Conservation (phyloP, 345 rosid species). For the Salix purpurea region DNA sequence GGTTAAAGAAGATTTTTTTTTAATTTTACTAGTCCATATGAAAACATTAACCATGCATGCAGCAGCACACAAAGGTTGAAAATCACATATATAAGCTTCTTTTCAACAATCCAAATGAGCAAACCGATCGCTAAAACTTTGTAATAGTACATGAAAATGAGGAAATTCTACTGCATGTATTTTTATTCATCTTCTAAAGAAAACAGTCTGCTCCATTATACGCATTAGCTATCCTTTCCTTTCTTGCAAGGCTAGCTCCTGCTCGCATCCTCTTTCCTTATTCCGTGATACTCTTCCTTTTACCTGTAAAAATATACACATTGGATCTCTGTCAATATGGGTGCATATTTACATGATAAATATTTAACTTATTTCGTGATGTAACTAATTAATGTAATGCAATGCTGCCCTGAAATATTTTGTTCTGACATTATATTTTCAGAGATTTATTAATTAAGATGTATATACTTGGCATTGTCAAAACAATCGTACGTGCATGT, state of each 20-base stretch:
- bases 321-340: neutral
- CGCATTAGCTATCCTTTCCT: neutral
- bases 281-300: neutral
- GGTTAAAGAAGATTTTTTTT: neutral
- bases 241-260: neutral
- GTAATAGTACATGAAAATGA: neutral
- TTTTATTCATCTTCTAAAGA: neutral
- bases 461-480: neutral
- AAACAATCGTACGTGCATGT: neutral
- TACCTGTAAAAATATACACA: neutral
- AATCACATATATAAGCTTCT: neutral
- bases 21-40: neutral
- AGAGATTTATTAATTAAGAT: neutral
- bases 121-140: neutral
- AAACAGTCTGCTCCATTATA: neutral
- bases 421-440: neutral
- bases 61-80: neutral
- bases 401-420: neutral
- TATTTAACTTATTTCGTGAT: neutral
- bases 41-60: neutral
- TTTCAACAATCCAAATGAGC: neutral
- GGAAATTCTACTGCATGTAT: neutral
- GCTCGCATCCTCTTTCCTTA: neutral
- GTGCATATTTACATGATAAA: neutral
- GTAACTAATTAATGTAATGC: neutral